Conservation (phyloP, 1,284 basidiomycete genomes). For the Afroboletus lepidellus region DNA sequence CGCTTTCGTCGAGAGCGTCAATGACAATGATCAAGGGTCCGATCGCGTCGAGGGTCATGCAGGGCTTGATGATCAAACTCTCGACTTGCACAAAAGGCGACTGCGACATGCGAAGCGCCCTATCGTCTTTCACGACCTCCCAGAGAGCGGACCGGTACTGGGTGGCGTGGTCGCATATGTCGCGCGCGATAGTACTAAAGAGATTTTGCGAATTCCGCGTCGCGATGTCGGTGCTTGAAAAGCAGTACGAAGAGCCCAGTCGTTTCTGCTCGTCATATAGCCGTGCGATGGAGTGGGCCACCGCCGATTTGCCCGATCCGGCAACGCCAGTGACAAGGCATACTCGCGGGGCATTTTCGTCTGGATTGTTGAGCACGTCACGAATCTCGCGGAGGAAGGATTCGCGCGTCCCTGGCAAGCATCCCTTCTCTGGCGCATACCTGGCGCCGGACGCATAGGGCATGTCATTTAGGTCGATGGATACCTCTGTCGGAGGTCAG, state of each 20-base stretch:
- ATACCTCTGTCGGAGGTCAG: background rate
- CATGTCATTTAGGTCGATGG: background rate
- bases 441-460: background rate
- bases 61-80: background rate
- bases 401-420: background rate
- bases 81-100: background rate
- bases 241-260: background rate
- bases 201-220: background rate
- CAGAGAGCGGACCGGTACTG: background rate
- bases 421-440: background rate
- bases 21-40: slow-evolving; percentile 6
- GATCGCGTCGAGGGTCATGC: background rate
- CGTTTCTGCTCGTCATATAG: background rate
- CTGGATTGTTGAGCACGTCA: background rate
- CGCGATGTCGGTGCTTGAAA: background rate
- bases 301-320: background rate
- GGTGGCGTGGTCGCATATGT: background rate
- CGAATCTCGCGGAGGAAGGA: slow-evolving; percentile 2
- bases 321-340: background rate
- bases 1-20: slow-evolving; percentile 1
- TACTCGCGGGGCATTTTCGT: background rate
- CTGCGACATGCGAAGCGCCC: background rate
- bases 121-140: background rate
- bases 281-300: background rate
- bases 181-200: background rate